Percentiles rank a stretch among this genome's conserved stretches.
These are phyloP conservation scores for Penicillium brasilianum DNA, from an alignment of 2,329 filamentous ascomycete species.

Conservation along the genomic window DNA sequence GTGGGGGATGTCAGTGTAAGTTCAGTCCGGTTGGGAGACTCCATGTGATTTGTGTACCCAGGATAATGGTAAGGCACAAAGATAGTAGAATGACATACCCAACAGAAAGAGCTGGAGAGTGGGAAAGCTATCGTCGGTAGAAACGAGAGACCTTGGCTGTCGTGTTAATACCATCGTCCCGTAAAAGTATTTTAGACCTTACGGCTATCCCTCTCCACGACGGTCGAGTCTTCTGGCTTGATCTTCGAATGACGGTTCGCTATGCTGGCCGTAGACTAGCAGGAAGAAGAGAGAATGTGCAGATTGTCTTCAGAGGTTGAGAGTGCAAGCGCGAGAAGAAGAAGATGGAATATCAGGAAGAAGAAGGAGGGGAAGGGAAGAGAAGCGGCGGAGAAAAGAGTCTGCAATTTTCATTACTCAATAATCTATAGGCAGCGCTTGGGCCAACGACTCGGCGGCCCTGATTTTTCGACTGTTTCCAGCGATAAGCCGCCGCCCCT, in stretches of 20 bases:
- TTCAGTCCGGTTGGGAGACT: background rate
- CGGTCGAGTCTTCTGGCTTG: slow-evolving; percentile 16
- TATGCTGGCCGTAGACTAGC: background rate
- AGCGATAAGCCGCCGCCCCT: slow-evolving; percentile 1
- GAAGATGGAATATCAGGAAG: background rate
- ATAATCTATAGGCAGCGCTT: slow-evolving; percentile 2
- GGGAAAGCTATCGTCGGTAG: slow-evolving; percentile 74
- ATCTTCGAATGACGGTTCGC: slow-evolving; percentile 9
- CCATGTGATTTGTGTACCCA: background rate
- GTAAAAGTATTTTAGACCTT: slow-evolving; percentile 56
- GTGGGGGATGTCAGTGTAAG: slow-evolving; percentile 6
- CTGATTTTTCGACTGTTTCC: background rate
- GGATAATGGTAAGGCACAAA: background rate
- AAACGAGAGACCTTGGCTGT: slow-evolving; percentile 60
- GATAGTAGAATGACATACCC: slow-evolving; percentile 60
- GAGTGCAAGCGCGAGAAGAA: background rate
- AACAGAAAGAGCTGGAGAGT: slow-evolving; percentile 81
- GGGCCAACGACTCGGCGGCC: slow-evolving; percentile 4
- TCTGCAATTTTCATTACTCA: slow-evolving; percentile 20
- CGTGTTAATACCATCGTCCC: slow-evolving; percentile 65
- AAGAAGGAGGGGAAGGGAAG: slow-evolving; percentile 8
- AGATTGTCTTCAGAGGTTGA: background rate
- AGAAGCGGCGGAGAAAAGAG: slow-evolving; percentile 13
- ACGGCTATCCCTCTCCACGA: slow-evolving; percentile 47
- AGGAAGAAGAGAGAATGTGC: background rate